These are phyloP conservation scores for Globisporangium heterothallicum DNA, from an alignment of 352 stramenopile genomes.

Conservation along the genomic window DNA sequence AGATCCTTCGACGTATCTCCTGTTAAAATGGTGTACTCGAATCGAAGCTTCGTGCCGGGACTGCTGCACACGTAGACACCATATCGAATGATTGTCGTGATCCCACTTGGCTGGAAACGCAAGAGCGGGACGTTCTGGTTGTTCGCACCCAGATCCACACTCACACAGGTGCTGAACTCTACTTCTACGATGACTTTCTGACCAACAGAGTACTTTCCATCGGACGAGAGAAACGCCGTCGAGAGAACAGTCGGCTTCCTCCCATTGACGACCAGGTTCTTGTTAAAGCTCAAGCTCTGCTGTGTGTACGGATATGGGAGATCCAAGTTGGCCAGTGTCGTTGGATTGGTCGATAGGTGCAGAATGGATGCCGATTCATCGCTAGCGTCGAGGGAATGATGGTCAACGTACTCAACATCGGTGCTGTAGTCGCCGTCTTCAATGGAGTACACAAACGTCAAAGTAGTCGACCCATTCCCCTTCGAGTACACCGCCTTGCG, in stretches of 20 bases:
- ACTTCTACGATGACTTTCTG: conserved; percentile 60
- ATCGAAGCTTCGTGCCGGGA: conserved; percentile 39
- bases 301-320: conserved; percentile 63
- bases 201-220: conserved; percentile 55
- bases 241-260: conserved; percentile 53
- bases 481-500: conserved; percentile 49
- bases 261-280: conserved; percentile 63
- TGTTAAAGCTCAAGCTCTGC: conserved; percentile 64
- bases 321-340: conserved; percentile 54
- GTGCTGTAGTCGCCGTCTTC: conserved; percentile 65
- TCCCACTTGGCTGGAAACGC: conserved; percentile 50
- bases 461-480: conserved; percentile 41
- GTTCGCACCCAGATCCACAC: conserved; percentile 28
- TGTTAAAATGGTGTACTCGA: conserved; percentile 71
- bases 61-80: conserved; percentile 54
- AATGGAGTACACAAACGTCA: conserved; percentile 69
- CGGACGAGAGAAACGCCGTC: conserved; percentile 44
- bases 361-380: conserved; percentile 40
- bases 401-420: conserved; percentile 77
- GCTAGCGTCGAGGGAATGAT: conserved; percentile 71
- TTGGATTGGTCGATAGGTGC: conserved; percentile 62
- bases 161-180: conserved; percentile 61
- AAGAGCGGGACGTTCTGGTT: conserved; percentile 30
- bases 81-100: conserved; percentile 50
- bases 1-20: conserved; percentile 58